Conservation (phyloP, 2,329 filamentous ascomycete species). For the Nemania sp. region DNA sequence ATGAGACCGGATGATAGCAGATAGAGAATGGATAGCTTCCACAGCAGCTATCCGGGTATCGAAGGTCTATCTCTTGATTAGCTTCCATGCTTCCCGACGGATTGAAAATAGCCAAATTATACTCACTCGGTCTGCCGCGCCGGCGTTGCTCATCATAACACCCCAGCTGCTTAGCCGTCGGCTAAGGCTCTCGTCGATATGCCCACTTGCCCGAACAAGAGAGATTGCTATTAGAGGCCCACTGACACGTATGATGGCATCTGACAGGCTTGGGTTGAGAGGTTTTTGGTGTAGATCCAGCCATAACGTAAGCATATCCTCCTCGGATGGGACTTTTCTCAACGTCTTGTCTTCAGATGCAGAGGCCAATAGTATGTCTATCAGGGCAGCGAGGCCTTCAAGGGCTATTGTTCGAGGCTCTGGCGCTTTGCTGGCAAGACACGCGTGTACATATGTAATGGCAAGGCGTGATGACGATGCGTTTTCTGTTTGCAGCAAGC, state of each 20-base stretch:
- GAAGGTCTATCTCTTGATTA: constrained; percentile 55
- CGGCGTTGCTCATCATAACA: constrained; percentile 53
- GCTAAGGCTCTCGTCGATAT: constrained; percentile 23
- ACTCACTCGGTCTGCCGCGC: constrained; percentile 54
- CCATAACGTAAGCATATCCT: constrained; percentile 49
- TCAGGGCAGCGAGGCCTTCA: constrained; percentile 50
- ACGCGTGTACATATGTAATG: constrained; percentile 50
- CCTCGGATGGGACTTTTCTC: constrained; percentile 40
- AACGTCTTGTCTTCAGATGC: constrained; percentile 23
- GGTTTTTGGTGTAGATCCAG: constrained; percentile 42
- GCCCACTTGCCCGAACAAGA: constrained; percentile 24
- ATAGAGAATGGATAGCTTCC: constrained; percentile 59
- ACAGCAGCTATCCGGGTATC: constrained; percentile 67
- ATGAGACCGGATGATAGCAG: constrained; percentile 33
- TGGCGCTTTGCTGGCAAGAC: constrained; percentile 44
- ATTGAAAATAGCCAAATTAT: background rate
- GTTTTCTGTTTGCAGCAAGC: constrained; percentile 30
- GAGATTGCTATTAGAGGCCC: constrained; percentile 50
- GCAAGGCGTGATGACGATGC: constrained; percentile 44
- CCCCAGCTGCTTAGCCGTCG: constrained; percentile 50
- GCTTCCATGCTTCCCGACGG: background rate
- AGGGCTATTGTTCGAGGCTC: constrained; percentile 55
- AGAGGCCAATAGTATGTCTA: constrained; percentile 48
- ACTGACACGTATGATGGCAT: constrained; percentile 54
- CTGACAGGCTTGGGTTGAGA: constrained; percentile 54